Percentiles rank a stretch among this genome's conserved stretches.
Evolutionary conservation across 2,329 filamentous ascomycete genomes (phyloP).

Genomic region (Fusarium anguioides): DNA sequence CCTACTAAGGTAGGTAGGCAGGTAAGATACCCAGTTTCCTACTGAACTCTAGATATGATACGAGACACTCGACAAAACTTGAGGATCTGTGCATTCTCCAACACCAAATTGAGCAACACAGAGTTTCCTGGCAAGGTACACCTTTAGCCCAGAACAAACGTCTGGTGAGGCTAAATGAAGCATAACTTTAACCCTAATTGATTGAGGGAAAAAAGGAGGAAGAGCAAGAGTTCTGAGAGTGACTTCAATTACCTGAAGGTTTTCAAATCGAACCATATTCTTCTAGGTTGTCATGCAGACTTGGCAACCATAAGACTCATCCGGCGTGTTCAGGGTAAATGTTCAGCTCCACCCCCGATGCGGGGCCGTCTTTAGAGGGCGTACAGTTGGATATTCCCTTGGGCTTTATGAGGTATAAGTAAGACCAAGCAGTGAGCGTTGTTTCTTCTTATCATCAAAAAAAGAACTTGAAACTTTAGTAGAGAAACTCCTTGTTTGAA

Average conservation of each 20-base stretch:
- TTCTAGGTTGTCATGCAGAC: neutral
- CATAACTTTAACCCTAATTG: neutral
- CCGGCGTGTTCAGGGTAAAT: slow-evolving; percentile 29
- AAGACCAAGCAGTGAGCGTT: neutral
- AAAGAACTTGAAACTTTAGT: too few species aligned
- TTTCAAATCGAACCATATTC: neutral
- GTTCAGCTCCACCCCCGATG: slow-evolving; percentile 14
- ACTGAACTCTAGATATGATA: too few species aligned
- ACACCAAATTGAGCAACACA: neutral
- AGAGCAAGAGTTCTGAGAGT: neutral
- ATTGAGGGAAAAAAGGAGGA: neutral
- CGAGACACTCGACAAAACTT: too few species aligned
- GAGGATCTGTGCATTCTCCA: too few species aligned
- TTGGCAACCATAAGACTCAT: slow-evolving; percentile 14
- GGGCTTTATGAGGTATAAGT: slow-evolving; percentile 13
- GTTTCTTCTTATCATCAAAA: neutral
- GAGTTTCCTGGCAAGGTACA: neutral
- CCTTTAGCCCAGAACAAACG: too few species aligned
- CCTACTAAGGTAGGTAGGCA: too few species aligned
- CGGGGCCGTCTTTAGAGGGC: slow-evolving; percentile 20
- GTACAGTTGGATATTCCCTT: neutral
- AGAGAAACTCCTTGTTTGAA: neutral
- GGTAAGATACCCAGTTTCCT: too few species aligned
- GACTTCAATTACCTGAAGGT: neutral
- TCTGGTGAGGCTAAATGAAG: neutral